Conservation (phyloP, 306 rosid species). For the Sesbania bispinosa region DNA sequence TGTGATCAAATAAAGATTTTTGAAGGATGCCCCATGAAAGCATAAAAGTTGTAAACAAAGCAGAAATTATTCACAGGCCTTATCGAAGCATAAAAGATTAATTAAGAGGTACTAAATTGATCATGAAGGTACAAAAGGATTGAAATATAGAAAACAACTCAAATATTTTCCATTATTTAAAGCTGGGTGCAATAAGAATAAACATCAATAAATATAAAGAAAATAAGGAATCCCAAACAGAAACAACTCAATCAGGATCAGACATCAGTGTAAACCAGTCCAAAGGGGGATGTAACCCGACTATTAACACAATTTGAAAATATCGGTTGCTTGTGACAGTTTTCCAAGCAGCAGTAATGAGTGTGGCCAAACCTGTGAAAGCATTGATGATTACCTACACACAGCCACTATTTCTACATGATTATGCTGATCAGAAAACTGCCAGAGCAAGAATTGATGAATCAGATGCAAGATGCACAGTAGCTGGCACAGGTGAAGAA, state of each 20-base stretch:
- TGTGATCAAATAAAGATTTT: background rate
- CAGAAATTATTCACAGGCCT: background rate
- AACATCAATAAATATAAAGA: background rate
- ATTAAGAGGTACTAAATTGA: background rate
- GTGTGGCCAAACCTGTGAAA: background rate
- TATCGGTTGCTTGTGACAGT: background rate
- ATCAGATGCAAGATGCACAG: background rate
- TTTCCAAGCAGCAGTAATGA: background rate
- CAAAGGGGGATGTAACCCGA: background rate
- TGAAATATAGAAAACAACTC: background rate
- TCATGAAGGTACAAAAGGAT: background rate
- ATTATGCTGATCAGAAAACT: background rate
- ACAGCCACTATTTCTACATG: background rate
- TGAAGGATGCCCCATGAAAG: background rate
- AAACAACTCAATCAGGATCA: background rate
- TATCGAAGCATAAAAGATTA: background rate
- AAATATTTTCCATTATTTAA: background rate
- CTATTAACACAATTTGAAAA: background rate
- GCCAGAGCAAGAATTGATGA: background rate
- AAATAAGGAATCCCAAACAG: background rate
- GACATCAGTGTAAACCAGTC: background rate
- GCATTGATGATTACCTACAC: background rate
- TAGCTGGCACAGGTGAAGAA: background rate
- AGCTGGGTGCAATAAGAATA: background rate
- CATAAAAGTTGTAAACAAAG: background rate